Percentiles rank a stretch among this genome's conserved stretches.
Conservation (phyloP, 2,329 filamentous ascomycete genomes). For the Claviceps lovelessii region DNA sequence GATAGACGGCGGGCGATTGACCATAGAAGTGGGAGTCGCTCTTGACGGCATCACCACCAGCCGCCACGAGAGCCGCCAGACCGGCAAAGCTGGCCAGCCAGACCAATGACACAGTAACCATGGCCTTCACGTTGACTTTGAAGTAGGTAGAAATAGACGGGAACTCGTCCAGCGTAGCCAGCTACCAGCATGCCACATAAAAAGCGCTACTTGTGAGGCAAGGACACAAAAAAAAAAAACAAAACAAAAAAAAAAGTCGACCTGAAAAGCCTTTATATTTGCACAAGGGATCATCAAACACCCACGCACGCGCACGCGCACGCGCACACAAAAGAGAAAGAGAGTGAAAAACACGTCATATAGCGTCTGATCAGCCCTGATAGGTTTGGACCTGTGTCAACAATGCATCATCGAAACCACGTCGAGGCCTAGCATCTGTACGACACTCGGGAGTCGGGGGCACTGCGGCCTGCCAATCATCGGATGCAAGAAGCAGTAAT, state of each 20-base stretch:
- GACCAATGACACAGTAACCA: neutral
- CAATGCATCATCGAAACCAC: neutral
- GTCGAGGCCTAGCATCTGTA: neutral
- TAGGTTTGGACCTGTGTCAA: neutral
- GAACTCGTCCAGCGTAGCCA: neutral
- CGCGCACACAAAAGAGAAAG: no score
- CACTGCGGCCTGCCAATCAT: no score
- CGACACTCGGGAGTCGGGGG: no score
- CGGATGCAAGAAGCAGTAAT: neutral
- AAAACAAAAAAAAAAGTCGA: neutral
- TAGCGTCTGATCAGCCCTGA: no score
- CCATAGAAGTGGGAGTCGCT: conserved; percentile 34
- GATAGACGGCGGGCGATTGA: conserved; percentile 34
- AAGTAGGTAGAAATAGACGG: neutral
- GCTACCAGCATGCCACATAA: neutral
- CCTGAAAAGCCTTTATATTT: neutral
- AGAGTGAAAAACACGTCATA: neutral
- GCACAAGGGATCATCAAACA: no score
- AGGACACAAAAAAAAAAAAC: neutral
- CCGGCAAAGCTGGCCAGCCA: conserved; percentile 3
- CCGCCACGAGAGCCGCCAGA: conserved; percentile 3
- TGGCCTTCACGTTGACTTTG: neutral
- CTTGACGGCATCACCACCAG: conserved; percentile 17
- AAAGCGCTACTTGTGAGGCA: neutral
- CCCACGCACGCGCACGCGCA: neutral